Conservation (phyloP, 805 yeast genomes). For the Blastobotrys mokoenaii region DNA sequence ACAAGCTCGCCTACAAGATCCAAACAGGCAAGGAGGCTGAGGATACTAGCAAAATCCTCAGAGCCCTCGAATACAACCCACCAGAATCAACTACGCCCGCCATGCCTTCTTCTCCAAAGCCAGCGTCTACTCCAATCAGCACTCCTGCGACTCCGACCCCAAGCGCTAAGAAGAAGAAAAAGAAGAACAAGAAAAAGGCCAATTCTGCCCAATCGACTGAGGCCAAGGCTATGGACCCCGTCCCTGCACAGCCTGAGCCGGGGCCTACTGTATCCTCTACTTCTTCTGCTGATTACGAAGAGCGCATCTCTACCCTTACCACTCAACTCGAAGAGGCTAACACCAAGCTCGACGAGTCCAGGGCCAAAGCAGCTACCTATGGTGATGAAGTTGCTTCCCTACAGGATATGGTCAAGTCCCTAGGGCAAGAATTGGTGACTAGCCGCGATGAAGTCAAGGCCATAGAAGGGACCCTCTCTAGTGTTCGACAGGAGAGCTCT, state of each 20-base stretch:
- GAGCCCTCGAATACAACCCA: too few relatives aligned
- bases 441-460: slow-evolving; percentile 51
- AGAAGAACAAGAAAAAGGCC: slow-evolving; percentile 25
- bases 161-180: slow-evolving; percentile 20
- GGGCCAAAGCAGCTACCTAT: slow-evolving; percentile 1
- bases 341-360: not conserved
- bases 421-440: slow-evolving; percentile 74
- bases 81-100: slow-evolving; percentile 1
- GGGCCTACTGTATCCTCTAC: not conserved
- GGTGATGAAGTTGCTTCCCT: slow-evolving; percentile 58
- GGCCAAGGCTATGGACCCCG: not conserved
- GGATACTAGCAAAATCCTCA: too few relatives aligned
- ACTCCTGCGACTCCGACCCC: slow-evolving; percentile 2
- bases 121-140: not conserved
- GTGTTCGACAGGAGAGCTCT: too few relatives aligned
- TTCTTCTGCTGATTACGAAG: not conserved
- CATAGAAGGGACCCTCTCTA: slow-evolving; percentile 2
- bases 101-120: slow-evolving; percentile 1
- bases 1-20: too few relatives aligned
- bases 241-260: not conserved
- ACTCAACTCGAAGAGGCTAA: not conserved
- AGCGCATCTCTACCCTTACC: not conserved
- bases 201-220: slow-evolving; percentile 10
- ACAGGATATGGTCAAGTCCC: slow-evolving; percentile 64
- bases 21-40: too few relatives aligned